Evolutionary conservation across 805 yeast species (phyloP).

Genomic region (Komagataella pseudopastoris): DNA sequence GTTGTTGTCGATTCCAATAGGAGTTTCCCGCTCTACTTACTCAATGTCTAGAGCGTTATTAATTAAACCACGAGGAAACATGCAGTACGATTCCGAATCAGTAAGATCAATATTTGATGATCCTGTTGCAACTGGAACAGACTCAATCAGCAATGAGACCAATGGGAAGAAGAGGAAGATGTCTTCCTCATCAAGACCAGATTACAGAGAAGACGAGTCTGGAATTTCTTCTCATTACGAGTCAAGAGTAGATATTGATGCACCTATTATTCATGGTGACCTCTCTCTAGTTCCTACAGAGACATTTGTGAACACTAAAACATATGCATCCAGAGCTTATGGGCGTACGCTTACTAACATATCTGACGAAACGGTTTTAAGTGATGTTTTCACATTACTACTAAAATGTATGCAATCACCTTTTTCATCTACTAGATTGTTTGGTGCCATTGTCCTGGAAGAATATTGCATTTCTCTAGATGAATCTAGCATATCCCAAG

Average conservation of each 20-base stretch:
- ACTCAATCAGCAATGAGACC: constrained; percentile 8
- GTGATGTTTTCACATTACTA: constrained; percentile 23
- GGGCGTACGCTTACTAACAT: constrained; percentile 52
- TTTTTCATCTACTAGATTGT: constrained; percentile 71
- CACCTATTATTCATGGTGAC: constrained; percentile 87
- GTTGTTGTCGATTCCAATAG: constrained; percentile 85
- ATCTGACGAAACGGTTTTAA: constrained; percentile 21
- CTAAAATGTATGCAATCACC: constrained; percentile 36
- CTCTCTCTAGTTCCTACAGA: constrained; percentile 73
- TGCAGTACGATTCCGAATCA: constrained; percentile 16
- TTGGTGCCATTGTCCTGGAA: constrained; percentile 55
- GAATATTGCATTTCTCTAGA: constrained; percentile 37
- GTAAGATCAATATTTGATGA: constrained; percentile 11
- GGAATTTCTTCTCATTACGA: constrained; percentile 27
- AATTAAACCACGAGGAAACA: constrained; percentile 65
- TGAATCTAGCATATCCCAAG: not conserved
- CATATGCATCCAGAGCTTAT: constrained; percentile 61
- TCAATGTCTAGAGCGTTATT: constrained; percentile 67
- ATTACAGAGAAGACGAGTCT: constrained; percentile 24
- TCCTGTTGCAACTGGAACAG: not conserved
- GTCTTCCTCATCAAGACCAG: constrained; percentile 11
- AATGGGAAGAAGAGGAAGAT: constrained; percentile 34
- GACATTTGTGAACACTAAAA: constrained; percentile 59
- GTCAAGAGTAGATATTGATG: constrained; percentile 73
- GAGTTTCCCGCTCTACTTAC: constrained; percentile 80